These are phyloP conservation scores for Blastocystis sp. DNA, from an alignment of 352 stramenopile species.

Conservation along the genomic window DNA sequence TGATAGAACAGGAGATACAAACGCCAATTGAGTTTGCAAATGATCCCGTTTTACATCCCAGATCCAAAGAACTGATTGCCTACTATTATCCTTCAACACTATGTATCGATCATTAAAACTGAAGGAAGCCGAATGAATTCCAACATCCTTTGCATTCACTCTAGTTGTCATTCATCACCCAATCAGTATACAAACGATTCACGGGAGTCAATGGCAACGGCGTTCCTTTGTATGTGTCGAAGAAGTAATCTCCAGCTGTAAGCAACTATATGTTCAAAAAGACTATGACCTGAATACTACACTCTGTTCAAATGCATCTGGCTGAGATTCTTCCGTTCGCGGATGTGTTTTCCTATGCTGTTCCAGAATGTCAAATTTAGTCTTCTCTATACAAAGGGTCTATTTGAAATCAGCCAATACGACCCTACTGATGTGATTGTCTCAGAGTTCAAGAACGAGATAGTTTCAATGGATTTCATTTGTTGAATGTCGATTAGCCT, in stretches of 20 bases:
- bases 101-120: slow-evolving; percentile 6
- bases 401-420: neutral
- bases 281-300: neutral
- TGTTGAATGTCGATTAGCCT: neutral
- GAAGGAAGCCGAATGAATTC: slow-evolving; percentile 1
- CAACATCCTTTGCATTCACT: neutral
- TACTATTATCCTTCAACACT: slow-evolving; percentile 17
- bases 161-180: neutral
- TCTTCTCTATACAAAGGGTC: slow-evolving; percentile 5
- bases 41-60: slow-evolving; percentile 46
- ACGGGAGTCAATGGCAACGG: neutral
- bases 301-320: neutral
- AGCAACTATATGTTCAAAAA: neutral
- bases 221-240: neutral
- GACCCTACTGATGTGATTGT: neutral
- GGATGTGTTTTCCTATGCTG: neutral
- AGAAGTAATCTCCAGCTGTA: slow-evolving; percentile 1
- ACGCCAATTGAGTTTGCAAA: neutral
- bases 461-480: neutral
- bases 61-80: slow-evolving; percentile 28
- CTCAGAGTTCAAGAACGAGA: neutral
- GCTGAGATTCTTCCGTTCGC: neutral
- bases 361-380: slow-evolving; percentile 2
- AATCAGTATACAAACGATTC: neutral
- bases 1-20: neutral